Conservation (phyloP, 2,329 filamentous ascomycete genomes). For the Domatiomyces globalis region DNA sequence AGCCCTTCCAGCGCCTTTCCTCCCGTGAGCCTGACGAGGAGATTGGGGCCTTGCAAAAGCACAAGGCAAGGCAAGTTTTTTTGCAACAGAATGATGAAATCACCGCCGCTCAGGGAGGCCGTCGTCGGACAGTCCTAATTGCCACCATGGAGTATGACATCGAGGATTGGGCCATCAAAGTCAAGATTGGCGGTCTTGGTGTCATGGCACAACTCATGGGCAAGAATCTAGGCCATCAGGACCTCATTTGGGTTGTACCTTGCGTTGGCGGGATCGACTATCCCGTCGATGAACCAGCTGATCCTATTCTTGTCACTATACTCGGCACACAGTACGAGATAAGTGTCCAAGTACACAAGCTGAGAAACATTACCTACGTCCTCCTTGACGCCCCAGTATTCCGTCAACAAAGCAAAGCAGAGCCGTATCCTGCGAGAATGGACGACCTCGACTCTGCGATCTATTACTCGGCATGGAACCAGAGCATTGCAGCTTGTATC, state of each 20-base stretch:
- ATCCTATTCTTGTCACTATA: slow-evolving; percentile 49
- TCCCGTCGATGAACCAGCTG: slow-evolving; percentile 43
- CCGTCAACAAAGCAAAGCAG: slow-evolving; percentile 46
- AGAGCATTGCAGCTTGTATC: slow-evolving; percentile 51
- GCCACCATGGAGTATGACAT: slow-evolving; percentile 62
- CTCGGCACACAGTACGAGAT: slow-evolving; percentile 48
- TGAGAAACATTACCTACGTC: slow-evolving; percentile 54
- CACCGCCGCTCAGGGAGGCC: slow-evolving; percentile 31
- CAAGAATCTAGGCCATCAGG: slow-evolving; percentile 48
- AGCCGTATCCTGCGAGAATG: slow-evolving; percentile 55
- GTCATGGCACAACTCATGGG: slow-evolving; percentile 59
- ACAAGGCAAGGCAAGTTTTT: slow-evolving; percentile 8
- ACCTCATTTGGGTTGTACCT: slow-evolving; percentile 52
- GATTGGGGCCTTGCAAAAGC: slow-evolving; percentile 7
- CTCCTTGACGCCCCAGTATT: slow-evolving; percentile 54
- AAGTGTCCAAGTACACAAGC: slow-evolving; percentile 48
- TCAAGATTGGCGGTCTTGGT: slow-evolving; percentile 57
- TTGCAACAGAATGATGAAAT: slow-evolving; percentile 38
- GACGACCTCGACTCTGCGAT: slow-evolving; percentile 55
- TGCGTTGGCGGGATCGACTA: slow-evolving; percentile 52
- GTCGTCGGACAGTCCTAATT: slow-evolving; percentile 46
- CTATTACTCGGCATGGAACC: slow-evolving; percentile 57
- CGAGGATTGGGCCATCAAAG: slow-evolving; percentile 55
- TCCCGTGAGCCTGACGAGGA: slow-evolving; percentile 7
- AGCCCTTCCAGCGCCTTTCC: slow-evolving; percentile 22